Percentiles rank a stretch among this genome's conserved stretches.
These are phyloP conservation scores for Pyrenophora tritici-repentis DNA, from an alignment of 2,329 filamentous ascomycete species.

Conservation along the genomic window DNA sequence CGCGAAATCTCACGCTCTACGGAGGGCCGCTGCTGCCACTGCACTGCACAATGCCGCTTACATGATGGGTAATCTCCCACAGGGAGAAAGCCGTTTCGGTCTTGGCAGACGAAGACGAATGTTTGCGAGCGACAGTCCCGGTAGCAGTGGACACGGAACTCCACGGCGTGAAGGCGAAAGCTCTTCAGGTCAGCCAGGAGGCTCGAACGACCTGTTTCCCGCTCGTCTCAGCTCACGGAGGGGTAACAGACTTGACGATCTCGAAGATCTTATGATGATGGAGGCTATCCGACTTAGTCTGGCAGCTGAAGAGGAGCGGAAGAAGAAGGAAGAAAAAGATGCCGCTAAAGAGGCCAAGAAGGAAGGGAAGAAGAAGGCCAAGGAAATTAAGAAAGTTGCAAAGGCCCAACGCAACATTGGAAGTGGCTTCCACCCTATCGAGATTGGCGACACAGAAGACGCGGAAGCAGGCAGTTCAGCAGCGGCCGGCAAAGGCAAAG, in stretches of 20 bases:
- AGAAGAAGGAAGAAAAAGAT: slow-evolving; percentile 81
- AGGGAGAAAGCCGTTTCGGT: slow-evolving; percentile 56
- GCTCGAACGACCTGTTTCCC: slow-evolving; percentile 44
- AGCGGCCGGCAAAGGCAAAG: slow-evolving; percentile 54
- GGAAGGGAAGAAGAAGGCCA: slow-evolving; percentile 75
- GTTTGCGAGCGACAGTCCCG: slow-evolving; percentile 54
- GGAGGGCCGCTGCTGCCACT: slow-evolving; percentile 88
- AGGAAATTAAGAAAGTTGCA: slow-evolving; percentile 67
- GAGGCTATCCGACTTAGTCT: slow-evolving; percentile 91
- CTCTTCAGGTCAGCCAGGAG: slow-evolving; percentile 39
- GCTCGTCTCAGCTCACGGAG: slow-evolving; percentile 60
- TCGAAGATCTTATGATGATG: slow-evolving; percentile 98
- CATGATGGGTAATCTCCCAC: slow-evolving; percentile 68
- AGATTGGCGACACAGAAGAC: slow-evolving; percentile 55
- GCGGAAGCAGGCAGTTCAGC: slow-evolving; percentile 32
- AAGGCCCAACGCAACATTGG: slow-evolving; percentile 67
- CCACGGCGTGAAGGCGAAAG: slow-evolving; percentile 47
- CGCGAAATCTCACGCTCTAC: slow-evolving; percentile 81
- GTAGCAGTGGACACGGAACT: slow-evolving; percentile 52
- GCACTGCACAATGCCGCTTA: slow-evolving; percentile 95
- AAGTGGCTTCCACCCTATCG: slow-evolving; percentile 57
- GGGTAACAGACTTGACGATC: slow-evolving; percentile 73
- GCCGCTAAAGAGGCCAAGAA: slow-evolving; percentile 82
- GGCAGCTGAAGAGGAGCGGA: slow-evolving; percentile 92
- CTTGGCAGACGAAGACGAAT: slow-evolving; percentile 56